Conservation (phyloP, 306 rosid genomes). For the Geum urbanum region DNA sequence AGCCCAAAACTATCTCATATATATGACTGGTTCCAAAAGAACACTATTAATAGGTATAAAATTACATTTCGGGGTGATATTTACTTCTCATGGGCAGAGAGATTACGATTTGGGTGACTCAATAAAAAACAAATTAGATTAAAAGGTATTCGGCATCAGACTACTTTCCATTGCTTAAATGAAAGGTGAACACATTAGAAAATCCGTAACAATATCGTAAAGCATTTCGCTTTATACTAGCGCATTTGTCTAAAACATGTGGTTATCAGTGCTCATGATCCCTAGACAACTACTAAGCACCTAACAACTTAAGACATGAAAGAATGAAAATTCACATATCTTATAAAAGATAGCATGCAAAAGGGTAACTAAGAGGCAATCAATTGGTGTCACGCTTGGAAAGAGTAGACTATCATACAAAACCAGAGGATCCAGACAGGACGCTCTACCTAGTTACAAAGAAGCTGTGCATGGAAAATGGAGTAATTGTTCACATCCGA, state of each 20-base stretch:
- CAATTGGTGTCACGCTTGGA: background rate
- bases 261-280: background rate
- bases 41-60: background rate
- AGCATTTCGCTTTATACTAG: background rate
- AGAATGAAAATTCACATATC: background rate
- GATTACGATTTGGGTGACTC: background rate
- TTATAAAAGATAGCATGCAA: background rate
- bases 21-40: background rate
- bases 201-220: background rate
- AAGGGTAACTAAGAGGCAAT: background rate
- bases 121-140: background rate
- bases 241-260: background rate
- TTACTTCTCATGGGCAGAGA: background rate
- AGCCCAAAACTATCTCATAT: slow-evolving; percentile 11
- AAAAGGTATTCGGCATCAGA: slow-evolving; percentile 4
- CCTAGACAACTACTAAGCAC: background rate
- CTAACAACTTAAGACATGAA: background rate
- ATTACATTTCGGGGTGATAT: background rate
- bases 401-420: slow-evolving; percentile 3
- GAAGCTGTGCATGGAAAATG: background rate
- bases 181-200: background rate
- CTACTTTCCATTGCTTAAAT: background rate
- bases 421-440: background rate
- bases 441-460: background rate
- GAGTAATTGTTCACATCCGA: background rate